Conservation (phyloP, 306 rosid species). For the Cucumis hystrix region DNA sequence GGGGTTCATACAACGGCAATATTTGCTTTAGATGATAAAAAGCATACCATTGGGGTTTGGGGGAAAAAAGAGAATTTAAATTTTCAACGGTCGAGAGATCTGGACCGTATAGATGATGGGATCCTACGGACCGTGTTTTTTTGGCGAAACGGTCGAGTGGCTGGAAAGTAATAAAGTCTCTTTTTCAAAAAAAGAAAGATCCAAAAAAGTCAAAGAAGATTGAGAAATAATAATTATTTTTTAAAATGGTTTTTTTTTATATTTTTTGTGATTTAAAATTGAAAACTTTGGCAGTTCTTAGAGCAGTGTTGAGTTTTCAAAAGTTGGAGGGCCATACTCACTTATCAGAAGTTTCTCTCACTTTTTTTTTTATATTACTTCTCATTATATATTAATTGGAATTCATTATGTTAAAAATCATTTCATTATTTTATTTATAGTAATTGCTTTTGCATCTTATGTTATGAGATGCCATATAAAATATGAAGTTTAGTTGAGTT, state of each 20-base stretch:
- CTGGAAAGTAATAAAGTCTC: background rate
- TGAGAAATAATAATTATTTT: background rate
- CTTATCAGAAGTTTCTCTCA: background rate
- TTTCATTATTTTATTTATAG: background rate
- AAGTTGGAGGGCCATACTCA: background rate
- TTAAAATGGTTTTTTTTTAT: background rate
- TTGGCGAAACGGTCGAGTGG: conserved; percentile 14
- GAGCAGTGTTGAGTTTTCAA: background rate
- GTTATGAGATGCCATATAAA: background rate
- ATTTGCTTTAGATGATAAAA: conserved; percentile 17
- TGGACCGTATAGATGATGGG: conserved; percentile 13
- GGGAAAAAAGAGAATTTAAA: conserved; percentile 10
- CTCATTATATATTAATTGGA: background rate
- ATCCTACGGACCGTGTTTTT: conserved; percentile 4
- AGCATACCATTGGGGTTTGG: background rate
- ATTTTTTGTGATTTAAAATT: background rate
- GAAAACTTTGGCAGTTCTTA: background rate
- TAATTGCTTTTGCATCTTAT: no score
- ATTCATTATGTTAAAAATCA: background rate
- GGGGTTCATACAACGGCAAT: conserved; percentile 38
- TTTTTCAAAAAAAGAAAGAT: background rate
- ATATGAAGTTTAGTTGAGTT: no score
- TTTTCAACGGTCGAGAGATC: conserved; percentile 45
- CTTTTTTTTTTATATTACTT: no score
- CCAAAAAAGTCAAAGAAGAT: background rate